A percentile compares a stretch with the other conserved stretches of the same genome.
phyloP scores from a whole-genome alignment of 192 early-diverging fungal species.

The Linnemannia hyalina region DNA sequence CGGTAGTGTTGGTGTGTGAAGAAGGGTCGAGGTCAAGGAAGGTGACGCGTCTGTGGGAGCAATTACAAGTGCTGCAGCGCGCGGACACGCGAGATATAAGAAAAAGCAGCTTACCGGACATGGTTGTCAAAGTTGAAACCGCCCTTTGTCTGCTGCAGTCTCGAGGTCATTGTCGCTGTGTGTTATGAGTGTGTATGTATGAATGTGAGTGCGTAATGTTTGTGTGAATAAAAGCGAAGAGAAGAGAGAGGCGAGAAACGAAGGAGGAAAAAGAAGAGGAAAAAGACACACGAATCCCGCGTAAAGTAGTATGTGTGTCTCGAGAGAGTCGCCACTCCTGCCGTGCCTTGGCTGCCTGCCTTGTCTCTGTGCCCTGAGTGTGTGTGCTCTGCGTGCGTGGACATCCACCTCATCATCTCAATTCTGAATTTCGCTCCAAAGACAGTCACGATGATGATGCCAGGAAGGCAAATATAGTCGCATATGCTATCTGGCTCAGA shows the following conservation, averaged over 20 bases:
- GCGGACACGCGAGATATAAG: neutral
- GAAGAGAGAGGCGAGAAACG: neutral
- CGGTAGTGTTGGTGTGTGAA: neutral
- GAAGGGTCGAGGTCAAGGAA: neutral
- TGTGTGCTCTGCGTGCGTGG: too few relatives aligned
- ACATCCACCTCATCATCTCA: neutral
- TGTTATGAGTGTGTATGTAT: neutral
- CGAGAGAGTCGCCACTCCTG: too few relatives aligned
- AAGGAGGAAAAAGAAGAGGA: too few relatives aligned
- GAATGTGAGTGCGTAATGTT: neutral
- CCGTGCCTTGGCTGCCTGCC: too few relatives aligned
- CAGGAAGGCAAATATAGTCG: neutral
- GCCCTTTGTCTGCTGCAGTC: constrained; percentile 62
- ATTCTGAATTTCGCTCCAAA: neutral
- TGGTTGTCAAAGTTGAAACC: constrained; percentile 94
- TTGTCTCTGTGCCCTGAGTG: too few relatives aligned
- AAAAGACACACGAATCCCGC: too few relatives aligned
- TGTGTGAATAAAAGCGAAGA: neutral
- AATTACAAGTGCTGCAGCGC: neutral
- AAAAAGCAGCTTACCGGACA: constrained; percentile 66
- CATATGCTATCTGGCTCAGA: neutral
- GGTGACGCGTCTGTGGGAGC: constrained; percentile 27
- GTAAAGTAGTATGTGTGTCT: too few relatives aligned
- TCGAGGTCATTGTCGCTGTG: constrained; percentile 65
- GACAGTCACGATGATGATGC: neutral